These are phyloP conservation scores for Salix koriyanagi DNA, from an alignment of 345 rosid genomes.

Conservation along the genomic window DNA sequence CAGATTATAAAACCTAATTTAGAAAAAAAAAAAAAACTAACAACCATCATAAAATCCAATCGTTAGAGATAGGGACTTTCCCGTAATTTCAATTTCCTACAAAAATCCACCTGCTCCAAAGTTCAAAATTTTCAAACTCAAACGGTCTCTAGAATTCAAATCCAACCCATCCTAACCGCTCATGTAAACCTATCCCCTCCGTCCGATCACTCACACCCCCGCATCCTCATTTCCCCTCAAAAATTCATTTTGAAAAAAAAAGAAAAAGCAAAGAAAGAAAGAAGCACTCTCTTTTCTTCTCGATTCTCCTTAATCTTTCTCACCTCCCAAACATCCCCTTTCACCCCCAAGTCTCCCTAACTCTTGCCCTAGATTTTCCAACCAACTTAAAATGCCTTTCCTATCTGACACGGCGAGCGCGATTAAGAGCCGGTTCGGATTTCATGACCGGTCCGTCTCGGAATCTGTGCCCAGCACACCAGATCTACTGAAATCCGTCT, in stretches of 20 bases:
- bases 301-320: background rate
- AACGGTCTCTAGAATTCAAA: conserved; percentile 35
- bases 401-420: conserved; percentile 78
- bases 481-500: conserved; percentile 43
- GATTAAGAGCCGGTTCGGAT: conserved; percentile 79
- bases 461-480: conserved; percentile 49
- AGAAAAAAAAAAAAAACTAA: no score
- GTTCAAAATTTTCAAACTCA: conserved; percentile 3
- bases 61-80: no score
- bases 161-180: conserved; percentile 22
- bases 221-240: background rate
- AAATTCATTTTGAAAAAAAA: background rate
- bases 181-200: conserved; percentile 6
- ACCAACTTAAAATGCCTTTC: conserved; percentile 56
- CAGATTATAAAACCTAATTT: no score
- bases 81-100: no score
- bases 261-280: background rate
- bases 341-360: background rate
- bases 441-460: conserved; percentile 50
- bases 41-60: no score
- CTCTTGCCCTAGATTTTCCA: background rate
- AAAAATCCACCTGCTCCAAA: no score
- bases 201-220: conserved; percentile 16
- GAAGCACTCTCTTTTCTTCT: background rate
- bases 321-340: background rate